Conservation (phyloP, 768 basidiomycete genomes). For the Coprinellus aureogranulatus region DNA sequence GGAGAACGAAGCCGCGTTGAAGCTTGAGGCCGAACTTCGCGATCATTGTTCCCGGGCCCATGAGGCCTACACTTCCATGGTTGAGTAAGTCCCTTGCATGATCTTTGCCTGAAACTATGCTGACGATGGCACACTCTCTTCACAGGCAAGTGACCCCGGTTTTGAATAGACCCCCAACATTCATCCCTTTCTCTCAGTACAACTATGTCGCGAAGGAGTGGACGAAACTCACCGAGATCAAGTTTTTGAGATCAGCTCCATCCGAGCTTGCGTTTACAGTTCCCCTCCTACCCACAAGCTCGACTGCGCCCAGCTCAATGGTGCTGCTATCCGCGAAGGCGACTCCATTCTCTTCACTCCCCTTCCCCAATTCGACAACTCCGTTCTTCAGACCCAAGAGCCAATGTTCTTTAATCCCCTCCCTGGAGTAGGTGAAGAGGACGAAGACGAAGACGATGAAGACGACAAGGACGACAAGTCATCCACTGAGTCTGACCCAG, state of each 20-base stretch:
- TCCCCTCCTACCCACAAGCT: slow-evolving; percentile 22
- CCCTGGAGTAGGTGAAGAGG: slow-evolving; percentile 35
- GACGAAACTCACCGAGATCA: slow-evolving; percentile 26
- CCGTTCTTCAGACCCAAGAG: slow-evolving; percentile 25
- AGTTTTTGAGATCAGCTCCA: slow-evolving; percentile 16
- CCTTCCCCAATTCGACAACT: slow-evolving; percentile 39
- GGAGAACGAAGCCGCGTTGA: slow-evolving; percentile 52
- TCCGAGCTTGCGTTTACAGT: slow-evolving; percentile 1
- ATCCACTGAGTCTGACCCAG: slow-evolving; percentile 10
- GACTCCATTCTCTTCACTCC: slow-evolving; percentile 40
- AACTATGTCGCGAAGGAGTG: slow-evolving; percentile 32
- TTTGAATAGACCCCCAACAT: neutral
- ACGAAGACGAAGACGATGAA: slow-evolving; percentile 23
- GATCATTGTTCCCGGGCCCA: slow-evolving; percentile 50
- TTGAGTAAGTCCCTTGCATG: slow-evolving; percentile 34
- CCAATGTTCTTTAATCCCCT: slow-evolving; percentile 27
- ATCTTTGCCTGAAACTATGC: slow-evolving; percentile 4
- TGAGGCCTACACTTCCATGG: slow-evolving; percentile 37
- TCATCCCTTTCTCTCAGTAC: slow-evolving; percentile 22
- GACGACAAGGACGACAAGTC: slow-evolving; percentile 23
- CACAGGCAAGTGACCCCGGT: slow-evolving; percentile 28
- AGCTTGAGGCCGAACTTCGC: slow-evolving; percentile 51
- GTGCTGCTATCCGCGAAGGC: slow-evolving; percentile 31
- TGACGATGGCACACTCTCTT: neutral
- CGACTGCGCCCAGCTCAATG: slow-evolving; percentile 32